These are phyloP conservation scores for Calvatia gigantea DNA, from an alignment of 768 basidiomycete genomes.

Conservation along the genomic window DNA sequence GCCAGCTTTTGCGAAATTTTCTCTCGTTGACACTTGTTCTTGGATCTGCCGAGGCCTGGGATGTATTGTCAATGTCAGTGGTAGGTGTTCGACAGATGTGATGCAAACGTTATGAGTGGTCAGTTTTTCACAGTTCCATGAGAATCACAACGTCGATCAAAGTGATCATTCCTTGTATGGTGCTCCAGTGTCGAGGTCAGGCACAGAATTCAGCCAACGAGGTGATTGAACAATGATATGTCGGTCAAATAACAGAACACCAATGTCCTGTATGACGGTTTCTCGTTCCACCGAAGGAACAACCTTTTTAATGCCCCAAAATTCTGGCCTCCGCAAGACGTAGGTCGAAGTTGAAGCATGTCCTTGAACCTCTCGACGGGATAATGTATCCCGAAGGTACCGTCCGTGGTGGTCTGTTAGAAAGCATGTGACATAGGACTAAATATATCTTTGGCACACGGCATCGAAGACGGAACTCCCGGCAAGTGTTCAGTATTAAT, in stretches of 20 bases:
- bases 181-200: background rate
- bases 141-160: background rate
- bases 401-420: too few relatives aligned
- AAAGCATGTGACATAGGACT: too few relatives aligned
- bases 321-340: too few relatives aligned
- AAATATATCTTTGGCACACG: too few relatives aligned
- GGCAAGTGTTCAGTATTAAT: too few relatives aligned
- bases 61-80: background rate
- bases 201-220: background rate
- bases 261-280: background rate
- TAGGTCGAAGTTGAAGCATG: too few relatives aligned
- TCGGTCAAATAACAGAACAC: background rate
- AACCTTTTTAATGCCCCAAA: too few relatives aligned
- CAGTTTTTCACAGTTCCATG: background rate
- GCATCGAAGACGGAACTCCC: too few relatives aligned
- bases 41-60: constrained; percentile 3
- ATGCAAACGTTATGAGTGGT: background rate
- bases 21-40: background rate
- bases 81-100: constrained; percentile 10
- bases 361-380: too few relatives aligned
- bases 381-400: too few relatives aligned
- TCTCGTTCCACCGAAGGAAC: too few relatives aligned
- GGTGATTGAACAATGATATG: background rate
- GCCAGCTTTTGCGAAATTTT: background rate
- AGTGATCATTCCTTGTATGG: background rate